Conservation (phyloP, 108 stramenopile species). For the Discostella stelligeroides region DNA sequence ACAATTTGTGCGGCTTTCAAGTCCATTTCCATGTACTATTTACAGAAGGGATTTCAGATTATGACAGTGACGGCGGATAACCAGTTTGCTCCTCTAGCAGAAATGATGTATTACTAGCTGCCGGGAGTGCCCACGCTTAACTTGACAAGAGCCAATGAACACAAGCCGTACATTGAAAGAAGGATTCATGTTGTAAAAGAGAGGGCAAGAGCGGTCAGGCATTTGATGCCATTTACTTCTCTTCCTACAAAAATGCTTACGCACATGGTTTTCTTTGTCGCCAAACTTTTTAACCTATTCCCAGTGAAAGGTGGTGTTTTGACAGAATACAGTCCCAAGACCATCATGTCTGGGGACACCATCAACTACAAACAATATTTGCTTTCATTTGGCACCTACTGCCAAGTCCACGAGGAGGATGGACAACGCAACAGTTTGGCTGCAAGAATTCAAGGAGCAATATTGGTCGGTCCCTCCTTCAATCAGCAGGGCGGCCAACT, state of each 20-base stretch:
- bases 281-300: conserved; percentile 36
- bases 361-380: background rate
- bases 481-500: conserved; percentile 8
- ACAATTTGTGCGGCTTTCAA: background rate
- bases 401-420: conserved; percentile 2
- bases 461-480: background rate
- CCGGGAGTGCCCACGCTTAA: background rate
- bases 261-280: conserved; percentile 19
- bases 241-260: conserved; percentile 25
- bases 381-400: background rate
- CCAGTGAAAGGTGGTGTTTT: conserved; percentile 41
- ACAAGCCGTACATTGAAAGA: background rate
- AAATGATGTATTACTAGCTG: no score
- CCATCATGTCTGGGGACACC: conserved; percentile 6
- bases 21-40: background rate
- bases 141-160: background rate
- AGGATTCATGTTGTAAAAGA: conserved; percentile 44
- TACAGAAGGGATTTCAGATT: background rate
- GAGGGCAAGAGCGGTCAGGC: conserved; percentile 26
- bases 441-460: conserved; percentile 5
- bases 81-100: no score
- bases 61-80: background rate
- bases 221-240: conserved; percentile 33
- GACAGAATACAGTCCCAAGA: conserved; percentile 23
- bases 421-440: conserved; percentile 2